Evolutionary conservation across 225 moss, liverwort and hornwort species (phyloP).

Genomic region (Marchantia polymorpha): DNA sequence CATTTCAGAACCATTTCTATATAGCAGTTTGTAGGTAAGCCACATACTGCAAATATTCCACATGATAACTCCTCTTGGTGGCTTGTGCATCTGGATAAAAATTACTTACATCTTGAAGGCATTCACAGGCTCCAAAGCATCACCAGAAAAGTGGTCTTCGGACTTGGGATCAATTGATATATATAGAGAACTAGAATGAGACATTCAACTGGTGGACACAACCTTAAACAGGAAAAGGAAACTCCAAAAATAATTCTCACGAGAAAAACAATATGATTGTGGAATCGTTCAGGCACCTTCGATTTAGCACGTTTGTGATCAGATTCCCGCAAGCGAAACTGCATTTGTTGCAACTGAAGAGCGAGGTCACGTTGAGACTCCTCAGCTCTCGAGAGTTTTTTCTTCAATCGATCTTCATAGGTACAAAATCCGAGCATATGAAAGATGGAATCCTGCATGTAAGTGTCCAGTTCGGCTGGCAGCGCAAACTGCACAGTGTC

Average conservation of each 20-base stretch:
- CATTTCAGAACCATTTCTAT: background rate
- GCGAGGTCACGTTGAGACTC: slow-evolving; percentile 68
- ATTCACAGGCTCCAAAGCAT: too few species aligned
- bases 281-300: slow-evolving; percentile 43
- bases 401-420: slow-evolving; percentile 54
- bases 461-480: slow-evolving; percentile 60
- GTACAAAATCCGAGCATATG: slow-evolving; percentile 65
- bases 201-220: background rate
- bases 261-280: background rate
- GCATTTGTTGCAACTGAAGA: slow-evolving; percentile 60
- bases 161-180: too few species aligned
- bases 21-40: background rate
- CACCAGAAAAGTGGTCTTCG: too few species aligned
- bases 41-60: background rate
- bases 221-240: background rate
- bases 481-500: slow-evolving; percentile 31
- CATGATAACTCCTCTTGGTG: background rate
- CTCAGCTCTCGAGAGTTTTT: slow-evolving; percentile 55
- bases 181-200: too few species aligned
- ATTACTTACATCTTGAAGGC: too few species aligned
- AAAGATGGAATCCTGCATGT: slow-evolving; percentile 61
- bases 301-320: slow-evolving; percentile 68
- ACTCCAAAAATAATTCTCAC: background rate
- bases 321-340: slow-evolving; percentile 60
- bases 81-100: too few species aligned